Evolutionary conservation across 139 green algal species (phyloP).

Genomic region (Volvox reticuliferus): DNA sequence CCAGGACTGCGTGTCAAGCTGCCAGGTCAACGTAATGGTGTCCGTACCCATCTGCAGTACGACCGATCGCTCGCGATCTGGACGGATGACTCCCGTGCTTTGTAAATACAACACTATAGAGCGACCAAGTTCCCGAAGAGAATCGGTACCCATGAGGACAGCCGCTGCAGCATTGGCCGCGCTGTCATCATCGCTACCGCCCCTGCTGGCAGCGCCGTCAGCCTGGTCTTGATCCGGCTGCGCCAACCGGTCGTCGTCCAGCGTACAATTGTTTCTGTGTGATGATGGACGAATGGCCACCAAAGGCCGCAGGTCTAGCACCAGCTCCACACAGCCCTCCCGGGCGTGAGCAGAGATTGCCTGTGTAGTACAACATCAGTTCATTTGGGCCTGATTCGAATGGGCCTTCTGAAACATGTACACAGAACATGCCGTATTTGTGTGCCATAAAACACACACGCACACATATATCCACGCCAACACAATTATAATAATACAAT

Average conservation of each 20-base stretch:
- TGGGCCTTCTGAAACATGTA: no score
- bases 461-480: no score
- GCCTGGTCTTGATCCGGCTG: constrained; percentile 5
- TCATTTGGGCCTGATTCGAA: no score
- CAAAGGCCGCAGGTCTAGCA: constrained; percentile 20
- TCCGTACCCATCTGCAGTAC: not conserved
- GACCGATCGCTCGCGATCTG: not conserved
- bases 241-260: not conserved
- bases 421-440: no score
- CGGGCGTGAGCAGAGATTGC: not conserved
- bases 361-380: not conserved
- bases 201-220: not conserved
- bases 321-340: constrained; percentile 40
- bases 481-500: no score
- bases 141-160: not conserved
- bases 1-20: not conserved
- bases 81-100: not conserved
- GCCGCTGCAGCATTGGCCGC: not conserved
- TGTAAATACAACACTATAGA: constrained; percentile 12
- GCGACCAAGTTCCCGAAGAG: not conserved
- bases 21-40: not conserved
- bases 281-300: not conserved
- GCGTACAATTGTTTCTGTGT: no score
- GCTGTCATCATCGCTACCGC: not conserved
- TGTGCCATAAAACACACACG: no score